A percentile compares a stretch with the other conserved stretches of the same genome.
Conservation (phyloP, 139 green algal genomes). For the Chlorella sp. region DNA sequence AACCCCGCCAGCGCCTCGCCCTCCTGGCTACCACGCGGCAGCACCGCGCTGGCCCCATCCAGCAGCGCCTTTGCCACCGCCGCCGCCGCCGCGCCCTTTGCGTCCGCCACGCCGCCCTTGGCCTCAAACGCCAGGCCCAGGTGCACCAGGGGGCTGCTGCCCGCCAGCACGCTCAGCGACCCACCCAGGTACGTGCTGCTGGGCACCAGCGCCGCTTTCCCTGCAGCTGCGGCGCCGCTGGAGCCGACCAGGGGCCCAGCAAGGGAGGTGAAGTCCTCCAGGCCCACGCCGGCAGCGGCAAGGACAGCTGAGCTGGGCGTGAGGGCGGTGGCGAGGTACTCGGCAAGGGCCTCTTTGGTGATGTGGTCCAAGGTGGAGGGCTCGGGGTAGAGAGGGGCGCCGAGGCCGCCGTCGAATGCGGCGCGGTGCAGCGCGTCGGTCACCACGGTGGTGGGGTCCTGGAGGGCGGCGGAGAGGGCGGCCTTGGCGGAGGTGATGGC, state of each 20-base stretch:
- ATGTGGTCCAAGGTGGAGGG: conserved; percentile 12
- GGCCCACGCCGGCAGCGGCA: conserved; percentile 26
- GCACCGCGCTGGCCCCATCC: conserved; percentile 24
- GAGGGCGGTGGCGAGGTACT: conserved; percentile 25
- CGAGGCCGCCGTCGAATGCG: conserved; percentile 31
- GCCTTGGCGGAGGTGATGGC: conserved; percentile 22
- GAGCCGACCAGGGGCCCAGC: conserved; percentile 17
- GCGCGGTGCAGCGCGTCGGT: conserved; percentile 45
- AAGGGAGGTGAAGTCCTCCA: conserved; percentile 19
- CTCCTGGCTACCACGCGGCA: conserved; percentile 31
- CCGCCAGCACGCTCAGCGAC: conserved; percentile 28
- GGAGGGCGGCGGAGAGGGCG: conserved; percentile 18
- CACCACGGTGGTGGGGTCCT: conserved; percentile 17
- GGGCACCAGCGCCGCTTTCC: not conserved
- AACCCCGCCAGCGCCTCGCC: conserved; percentile 25
- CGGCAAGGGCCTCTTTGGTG: conserved; percentile 23
- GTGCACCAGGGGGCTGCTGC: conserved; percentile 18
- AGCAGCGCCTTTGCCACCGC: conserved; percentile 44
- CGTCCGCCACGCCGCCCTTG: conserved; percentile 36
- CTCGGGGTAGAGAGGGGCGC: conserved; percentile 13
- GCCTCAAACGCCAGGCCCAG: conserved; percentile 45
- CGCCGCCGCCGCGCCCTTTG: conserved; percentile 38
- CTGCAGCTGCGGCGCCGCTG: not conserved
- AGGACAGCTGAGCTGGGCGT: conserved; percentile 24
- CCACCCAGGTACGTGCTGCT: conserved; percentile 44